A percentile compares a stretch with the other conserved stretches of the same genome.
These are phyloP conservation scores for Mycocentrospora acerina DNA, from an alignment of 2,329 filamentous ascomycete species.

Conservation along the genomic window DNA sequence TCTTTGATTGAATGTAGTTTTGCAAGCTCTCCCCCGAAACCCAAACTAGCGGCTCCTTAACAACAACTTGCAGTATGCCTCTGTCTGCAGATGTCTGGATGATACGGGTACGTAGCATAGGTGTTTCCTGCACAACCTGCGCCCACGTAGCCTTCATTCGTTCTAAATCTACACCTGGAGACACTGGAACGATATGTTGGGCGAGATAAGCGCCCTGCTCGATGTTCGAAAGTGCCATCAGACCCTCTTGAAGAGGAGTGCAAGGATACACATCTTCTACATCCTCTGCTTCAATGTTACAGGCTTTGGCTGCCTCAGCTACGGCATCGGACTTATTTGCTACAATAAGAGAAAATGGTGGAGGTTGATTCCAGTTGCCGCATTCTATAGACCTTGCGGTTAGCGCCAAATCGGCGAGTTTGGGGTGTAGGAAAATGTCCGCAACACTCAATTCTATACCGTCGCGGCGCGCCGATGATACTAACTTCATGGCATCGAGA, in stretches of 20 bases:
- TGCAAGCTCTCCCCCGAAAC: not conserved
- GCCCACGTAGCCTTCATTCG: slow-evolving; percentile 46
- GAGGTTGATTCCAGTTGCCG: too few relatives aligned
- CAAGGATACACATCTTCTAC: slow-evolving; percentile 16
- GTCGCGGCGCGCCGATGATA: not conserved
- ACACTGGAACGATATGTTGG: slow-evolving; percentile 41
- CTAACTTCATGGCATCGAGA: not conserved
- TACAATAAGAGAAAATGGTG: too few relatives aligned
- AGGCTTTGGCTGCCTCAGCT: not conserved
- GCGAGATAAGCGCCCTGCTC: slow-evolving; percentile 55
- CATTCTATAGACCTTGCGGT: not conserved
- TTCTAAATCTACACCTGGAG: slow-evolving; percentile 1
- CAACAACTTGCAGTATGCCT: slow-evolving; percentile 4
- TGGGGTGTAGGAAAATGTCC: not conserved
- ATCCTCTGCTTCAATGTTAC: not conserved
- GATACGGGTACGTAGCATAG: slow-evolving; percentile 47
- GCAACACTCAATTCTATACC: not conserved
- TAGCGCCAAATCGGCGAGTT: not conserved
- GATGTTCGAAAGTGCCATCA: slow-evolving; percentile 2
- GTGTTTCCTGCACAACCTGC: slow-evolving; percentile 38
- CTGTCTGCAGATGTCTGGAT: slow-evolving; percentile 4
- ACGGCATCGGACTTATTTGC: not conserved
- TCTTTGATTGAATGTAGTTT: not conserved
- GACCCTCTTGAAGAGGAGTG: slow-evolving; percentile 7
- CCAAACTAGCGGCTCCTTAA: slow-evolving; percentile 6